phyloP scores from a whole-genome alignment of 1,284 basidiomycete species.

The Apiotrichum gracile region DNA sequence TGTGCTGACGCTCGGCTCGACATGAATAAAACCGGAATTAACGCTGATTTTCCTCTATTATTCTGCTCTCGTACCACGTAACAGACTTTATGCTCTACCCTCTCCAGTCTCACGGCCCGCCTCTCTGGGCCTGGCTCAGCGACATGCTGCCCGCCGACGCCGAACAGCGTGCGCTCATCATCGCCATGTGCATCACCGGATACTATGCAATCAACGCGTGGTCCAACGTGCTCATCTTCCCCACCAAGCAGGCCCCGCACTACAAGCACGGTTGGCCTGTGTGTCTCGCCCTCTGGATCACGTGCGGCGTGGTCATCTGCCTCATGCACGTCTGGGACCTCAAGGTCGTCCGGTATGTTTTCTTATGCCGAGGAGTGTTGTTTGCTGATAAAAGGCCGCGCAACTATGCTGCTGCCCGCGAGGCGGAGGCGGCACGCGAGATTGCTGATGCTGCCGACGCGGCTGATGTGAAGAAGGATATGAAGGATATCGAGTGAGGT shows the following conservation, averaged over 20 bases:
- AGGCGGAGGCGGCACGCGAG: too few relatives aligned
- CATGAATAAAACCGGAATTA: too few relatives aligned
- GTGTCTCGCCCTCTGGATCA: slow-evolving; percentile 31
- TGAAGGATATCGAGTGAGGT: too few relatives aligned
- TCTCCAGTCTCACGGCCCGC: slow-evolving; percentile 34
- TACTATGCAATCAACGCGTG: slow-evolving; percentile 30
- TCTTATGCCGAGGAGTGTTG: too few relatives aligned
- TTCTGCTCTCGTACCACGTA: not conserved
- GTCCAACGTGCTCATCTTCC: slow-evolving; percentile 41
- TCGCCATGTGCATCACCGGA: slow-evolving; percentile 23
- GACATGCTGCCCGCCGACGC: slow-evolving; percentile 40
- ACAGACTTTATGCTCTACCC: slow-evolving; percentile 37
- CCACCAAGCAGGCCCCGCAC: slow-evolving; percentile 32
- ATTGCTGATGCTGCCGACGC: too few relatives aligned
- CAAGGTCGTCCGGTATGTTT: slow-evolving; percentile 5
- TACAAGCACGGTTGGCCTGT: slow-evolving; percentile 37
- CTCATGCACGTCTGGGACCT: slow-evolving; percentile 9
- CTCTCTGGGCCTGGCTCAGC: slow-evolving; percentile 39
- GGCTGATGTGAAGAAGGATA: too few relatives aligned
- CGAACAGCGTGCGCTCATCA: slow-evolving; percentile 38
- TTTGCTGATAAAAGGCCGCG: too few relatives aligned
- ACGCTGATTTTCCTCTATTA: too few relatives aligned
- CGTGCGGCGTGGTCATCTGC: slow-evolving; percentile 19
- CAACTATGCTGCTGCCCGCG: too few relatives aligned
- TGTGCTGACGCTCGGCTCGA: too few relatives aligned